These are phyloP conservation scores for Prunus dulcis DNA, from an alignment of 306 rosid genomes.

Conservation along the genomic window DNA sequence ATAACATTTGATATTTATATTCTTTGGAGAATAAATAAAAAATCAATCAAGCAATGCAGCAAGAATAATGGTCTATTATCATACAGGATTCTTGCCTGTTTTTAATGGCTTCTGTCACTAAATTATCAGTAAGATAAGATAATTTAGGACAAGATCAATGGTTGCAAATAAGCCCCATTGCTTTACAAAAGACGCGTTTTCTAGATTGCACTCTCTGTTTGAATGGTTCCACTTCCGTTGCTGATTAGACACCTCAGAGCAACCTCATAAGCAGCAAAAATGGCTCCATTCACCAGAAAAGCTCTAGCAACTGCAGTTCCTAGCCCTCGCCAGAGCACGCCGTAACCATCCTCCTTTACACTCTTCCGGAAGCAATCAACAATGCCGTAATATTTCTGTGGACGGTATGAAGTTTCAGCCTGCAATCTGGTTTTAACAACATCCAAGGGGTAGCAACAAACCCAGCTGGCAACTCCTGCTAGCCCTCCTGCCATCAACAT, in stretches of 20 bases:
- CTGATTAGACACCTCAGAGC: constrained; percentile 52
- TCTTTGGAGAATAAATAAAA: not conserved
- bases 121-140: not conserved
- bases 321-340: constrained; percentile 66
- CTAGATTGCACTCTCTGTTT: constrained; percentile 39
- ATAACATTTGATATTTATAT: not conserved
- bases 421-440: constrained; percentile 77
- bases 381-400: constrained; percentile 55
- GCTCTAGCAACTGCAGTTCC: constrained; percentile 83
- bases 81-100: not conserved
- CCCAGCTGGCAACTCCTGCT: constrained; percentile 88
- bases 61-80: not conserved
- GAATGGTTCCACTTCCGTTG: constrained; percentile 33
- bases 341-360: constrained; percentile 52
- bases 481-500: constrained; percentile 75
- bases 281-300: constrained; percentile 75
- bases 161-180: not conserved
- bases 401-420: constrained; percentile 45
- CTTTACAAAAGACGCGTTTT: not conserved
- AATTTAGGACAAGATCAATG: not conserved
- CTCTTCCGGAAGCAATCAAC: constrained; percentile 66
- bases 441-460: constrained; percentile 73
- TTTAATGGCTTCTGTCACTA: not conserved
- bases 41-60: not conserved
- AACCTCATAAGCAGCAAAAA: constrained; percentile 79